Evolutionary conservation across 2,329 filamentous ascomycete genomes (phyloP).

Genomic region (Colletotrichum sp.): DNA sequence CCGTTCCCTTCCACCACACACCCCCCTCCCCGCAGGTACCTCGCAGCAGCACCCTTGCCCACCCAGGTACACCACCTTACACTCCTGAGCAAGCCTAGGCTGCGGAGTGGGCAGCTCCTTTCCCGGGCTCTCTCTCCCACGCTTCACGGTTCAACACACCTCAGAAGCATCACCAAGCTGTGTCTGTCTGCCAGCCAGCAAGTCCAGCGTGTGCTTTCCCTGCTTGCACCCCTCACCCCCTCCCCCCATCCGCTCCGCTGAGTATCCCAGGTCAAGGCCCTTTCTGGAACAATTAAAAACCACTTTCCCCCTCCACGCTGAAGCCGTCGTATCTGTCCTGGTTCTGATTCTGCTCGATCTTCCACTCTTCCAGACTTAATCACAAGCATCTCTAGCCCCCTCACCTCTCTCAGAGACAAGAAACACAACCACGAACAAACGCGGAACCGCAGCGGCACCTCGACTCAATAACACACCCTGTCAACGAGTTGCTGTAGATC

Average conservation of each 20-base stretch:
- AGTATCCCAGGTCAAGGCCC: neutral
- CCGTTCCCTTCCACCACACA: neutral
- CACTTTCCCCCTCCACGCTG: slow-evolving; percentile 2
- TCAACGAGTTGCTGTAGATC: neutral
- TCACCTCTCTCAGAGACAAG: neutral
- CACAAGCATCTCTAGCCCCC: neutral
- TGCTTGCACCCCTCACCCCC: neutral
- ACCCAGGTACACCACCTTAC: neutral
- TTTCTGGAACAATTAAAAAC: slow-evolving; percentile 16
- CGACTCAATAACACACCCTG: neutral
- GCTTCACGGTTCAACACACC: neutral
- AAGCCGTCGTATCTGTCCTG: neutral
- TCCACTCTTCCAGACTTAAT: neutral
- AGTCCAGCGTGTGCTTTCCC: neutral
- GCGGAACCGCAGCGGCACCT: neutral
- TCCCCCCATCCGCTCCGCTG: neutral
- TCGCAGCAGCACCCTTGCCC: neutral
- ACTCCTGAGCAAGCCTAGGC: neutral
- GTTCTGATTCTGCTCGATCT: neutral
- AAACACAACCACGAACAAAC: neutral
- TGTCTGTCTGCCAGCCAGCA: neutral
- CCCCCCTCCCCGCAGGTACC: neutral
- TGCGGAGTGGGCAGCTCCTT: neutral
- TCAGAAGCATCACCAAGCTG: neutral
- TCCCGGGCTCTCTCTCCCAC: neutral